A percentile compares a stretch with the other conserved stretches of the same genome.
Evolutionary conservation across 306 rosid species (phyloP).

Genomic region (Clitoria ternatea): DNA sequence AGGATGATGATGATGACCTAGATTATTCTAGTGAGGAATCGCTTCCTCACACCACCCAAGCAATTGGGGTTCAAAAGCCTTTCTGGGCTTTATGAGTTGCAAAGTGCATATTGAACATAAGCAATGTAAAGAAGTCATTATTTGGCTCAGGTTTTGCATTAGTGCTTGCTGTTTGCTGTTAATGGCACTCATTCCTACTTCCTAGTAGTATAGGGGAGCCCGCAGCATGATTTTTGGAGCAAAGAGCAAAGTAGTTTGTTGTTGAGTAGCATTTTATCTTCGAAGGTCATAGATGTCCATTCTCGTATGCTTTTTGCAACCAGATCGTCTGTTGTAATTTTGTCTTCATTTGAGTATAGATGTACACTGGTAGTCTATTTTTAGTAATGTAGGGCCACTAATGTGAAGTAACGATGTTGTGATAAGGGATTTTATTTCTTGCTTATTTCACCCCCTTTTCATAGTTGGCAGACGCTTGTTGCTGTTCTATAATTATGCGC

Average conservation of each 20-base stretch:
- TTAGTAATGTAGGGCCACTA: constrained; percentile 2
- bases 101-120: constrained; percentile 10
- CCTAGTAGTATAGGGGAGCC: neutral
- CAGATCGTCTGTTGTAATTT: constrained; percentile 16
- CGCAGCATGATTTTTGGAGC: constrained; percentile 14
- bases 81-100: constrained; percentile 75
- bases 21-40: constrained; percentile 54
- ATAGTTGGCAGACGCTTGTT: neutral
- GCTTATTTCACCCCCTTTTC: neutral
- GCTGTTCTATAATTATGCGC: neutral
- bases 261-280: constrained; percentile 19
- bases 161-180: constrained; percentile 13
- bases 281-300: constrained; percentile 4
- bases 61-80: constrained; percentile 58
- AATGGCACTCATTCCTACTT: neutral
- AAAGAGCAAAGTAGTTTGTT: neutral
- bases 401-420: neutral
- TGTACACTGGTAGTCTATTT: constrained; percentile 20
- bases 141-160: constrained; percentile 8
- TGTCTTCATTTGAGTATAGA: constrained; percentile 9
- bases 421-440: neutral
- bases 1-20: constrained; percentile 69
- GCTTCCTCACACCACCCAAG: constrained; percentile 18
- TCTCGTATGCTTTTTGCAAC: neutral
- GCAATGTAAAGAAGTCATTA: constrained; percentile 24